These are phyloP conservation scores for Nemania sp. DNA, from an alignment of 2,329 filamentous ascomycete species.

Conservation along the genomic window DNA sequence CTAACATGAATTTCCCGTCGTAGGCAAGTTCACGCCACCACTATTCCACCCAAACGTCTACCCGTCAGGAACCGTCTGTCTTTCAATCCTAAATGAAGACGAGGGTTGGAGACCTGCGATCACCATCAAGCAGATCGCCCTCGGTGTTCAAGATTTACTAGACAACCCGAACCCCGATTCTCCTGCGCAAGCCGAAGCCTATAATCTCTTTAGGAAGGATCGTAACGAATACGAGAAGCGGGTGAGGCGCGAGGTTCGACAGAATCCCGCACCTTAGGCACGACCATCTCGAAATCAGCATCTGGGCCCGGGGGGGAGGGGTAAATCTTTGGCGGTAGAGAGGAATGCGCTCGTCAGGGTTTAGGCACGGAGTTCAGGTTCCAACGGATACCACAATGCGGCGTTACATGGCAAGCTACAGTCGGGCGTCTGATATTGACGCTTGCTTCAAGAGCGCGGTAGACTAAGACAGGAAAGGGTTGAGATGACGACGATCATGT, in stretches of 20 bases:
- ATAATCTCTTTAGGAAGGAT: conserved; percentile 95
- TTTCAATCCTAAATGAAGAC: conserved; percentile 97
- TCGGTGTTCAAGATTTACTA: conserved; percentile 93
- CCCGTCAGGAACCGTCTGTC: conserved; percentile 93
- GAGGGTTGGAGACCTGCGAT: conserved; percentile 99
- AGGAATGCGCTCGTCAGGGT: conserved; percentile 11
- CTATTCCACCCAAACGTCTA: conserved; percentile 99
- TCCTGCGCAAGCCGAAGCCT: conserved; percentile 94
- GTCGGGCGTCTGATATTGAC: conserved; percentile 1
- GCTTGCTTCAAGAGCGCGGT: conserved; percentile 6
- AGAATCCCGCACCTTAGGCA: conserved; percentile 71
- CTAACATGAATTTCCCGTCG: conserved; percentile 15
- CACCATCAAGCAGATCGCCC: conserved; percentile 95
- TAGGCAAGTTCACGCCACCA: conserved; percentile 94
- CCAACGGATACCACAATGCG: conserved; percentile 28
- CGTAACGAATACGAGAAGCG: conserved; percentile 84
- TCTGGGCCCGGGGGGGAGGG: neutral
- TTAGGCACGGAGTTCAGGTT: conserved; percentile 31
- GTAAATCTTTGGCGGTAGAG: conserved; percentile 5
- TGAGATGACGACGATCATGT: neutral
- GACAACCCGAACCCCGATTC: conserved; percentile 97
- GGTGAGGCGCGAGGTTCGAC: conserved; percentile 82
- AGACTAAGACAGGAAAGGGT: conserved; percentile 14
- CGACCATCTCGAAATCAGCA: neutral
- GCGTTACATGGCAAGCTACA: conserved; percentile 29